phyloP scores from a whole-genome alignment of 1,139 yeast species.

The Geotrichum candidum region DNA sequence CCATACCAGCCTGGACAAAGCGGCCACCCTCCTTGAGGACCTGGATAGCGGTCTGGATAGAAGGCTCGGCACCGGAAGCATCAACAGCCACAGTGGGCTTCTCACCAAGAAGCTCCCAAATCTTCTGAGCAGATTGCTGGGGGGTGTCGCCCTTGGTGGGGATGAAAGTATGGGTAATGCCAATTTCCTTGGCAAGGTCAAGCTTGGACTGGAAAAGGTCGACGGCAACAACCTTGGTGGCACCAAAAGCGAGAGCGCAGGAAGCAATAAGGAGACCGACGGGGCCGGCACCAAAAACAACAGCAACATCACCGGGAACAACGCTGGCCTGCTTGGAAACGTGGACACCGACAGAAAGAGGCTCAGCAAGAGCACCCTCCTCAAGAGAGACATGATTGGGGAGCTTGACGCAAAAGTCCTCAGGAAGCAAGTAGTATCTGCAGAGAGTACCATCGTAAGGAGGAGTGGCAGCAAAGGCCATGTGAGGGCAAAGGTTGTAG shows the following conservation, averaged over 20 bases:
- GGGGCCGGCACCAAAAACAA: slow-evolving; percentile 91
- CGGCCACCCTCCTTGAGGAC: slow-evolving; percentile 57
- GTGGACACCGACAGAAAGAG: slow-evolving; percentile 80
- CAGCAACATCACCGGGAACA: slow-evolving; percentile 65
- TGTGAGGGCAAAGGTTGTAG: slow-evolving; percentile 74
- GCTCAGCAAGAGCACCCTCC: slow-evolving; percentile 87
- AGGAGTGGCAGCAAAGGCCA: slow-evolving; percentile 88
- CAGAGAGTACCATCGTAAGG: slow-evolving; percentile 64
- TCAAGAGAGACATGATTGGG: slow-evolving; percentile 73
- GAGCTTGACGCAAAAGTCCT: slow-evolving; percentile 72
- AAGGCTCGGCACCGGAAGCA: slow-evolving; percentile 64
- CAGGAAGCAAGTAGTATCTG: slow-evolving; percentile 69
- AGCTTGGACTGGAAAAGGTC: slow-evolving; percentile 59
- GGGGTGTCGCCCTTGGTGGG: slow-evolving; percentile 37
- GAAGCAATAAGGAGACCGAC: slow-evolving; percentile 79
- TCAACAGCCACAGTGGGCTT: slow-evolving; percentile 63
- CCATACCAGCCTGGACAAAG: slow-evolving; percentile 73
- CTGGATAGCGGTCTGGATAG: slow-evolving; percentile 58
- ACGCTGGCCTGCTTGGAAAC: slow-evolving; percentile 67
- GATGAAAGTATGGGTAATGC: slow-evolving; percentile 49
- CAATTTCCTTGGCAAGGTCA: slow-evolving; percentile 50
- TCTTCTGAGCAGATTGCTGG: slow-evolving; percentile 37
- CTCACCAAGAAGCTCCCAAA: slow-evolving; percentile 36
- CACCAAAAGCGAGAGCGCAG: slow-evolving; percentile 78
- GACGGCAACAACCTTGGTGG: slow-evolving; percentile 58